phyloP scores from a whole-genome alignment of 2,329 filamentous ascomycete genomes.

The Plectosphaerella cucumerina region DNA sequence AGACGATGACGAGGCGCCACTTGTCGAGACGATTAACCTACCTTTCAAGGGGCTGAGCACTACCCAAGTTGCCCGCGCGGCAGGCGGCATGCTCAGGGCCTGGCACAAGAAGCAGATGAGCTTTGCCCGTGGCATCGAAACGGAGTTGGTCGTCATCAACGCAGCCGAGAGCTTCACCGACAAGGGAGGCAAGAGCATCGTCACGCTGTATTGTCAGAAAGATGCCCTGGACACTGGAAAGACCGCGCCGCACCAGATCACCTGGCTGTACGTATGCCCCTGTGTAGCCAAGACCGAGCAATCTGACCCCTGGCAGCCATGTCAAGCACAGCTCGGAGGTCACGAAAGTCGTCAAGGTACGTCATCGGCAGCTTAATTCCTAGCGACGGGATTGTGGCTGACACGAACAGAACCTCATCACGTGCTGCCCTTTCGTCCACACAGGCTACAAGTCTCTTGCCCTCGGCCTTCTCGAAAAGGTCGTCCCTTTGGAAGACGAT shows the following conservation, averaged over 20 bases:
- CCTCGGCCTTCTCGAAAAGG: background rate
- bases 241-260: background rate
- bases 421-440: background rate
- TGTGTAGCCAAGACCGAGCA: background rate
- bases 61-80: background rate
- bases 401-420: background rate
- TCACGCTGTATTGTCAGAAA: background rate
- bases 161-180: conserved; percentile 2
- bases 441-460: background rate
- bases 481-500: background rate
- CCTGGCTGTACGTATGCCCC: background rate
- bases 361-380: background rate
- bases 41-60: background rate
- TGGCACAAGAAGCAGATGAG: background rate
- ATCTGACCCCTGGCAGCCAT: background rate
- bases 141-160: conserved; percentile 1
- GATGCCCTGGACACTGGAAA: background rate
- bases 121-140: background rate
- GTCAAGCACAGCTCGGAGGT: background rate
- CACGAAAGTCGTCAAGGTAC: background rate
- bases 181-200: background rate
- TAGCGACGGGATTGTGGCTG: background rate
- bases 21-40: background rate
- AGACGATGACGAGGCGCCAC: background rate
- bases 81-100: background rate